Evolutionary conservation across 345 rosid species (phyloP).

Genomic region (Eucalyptus erythrocorys): DNA sequence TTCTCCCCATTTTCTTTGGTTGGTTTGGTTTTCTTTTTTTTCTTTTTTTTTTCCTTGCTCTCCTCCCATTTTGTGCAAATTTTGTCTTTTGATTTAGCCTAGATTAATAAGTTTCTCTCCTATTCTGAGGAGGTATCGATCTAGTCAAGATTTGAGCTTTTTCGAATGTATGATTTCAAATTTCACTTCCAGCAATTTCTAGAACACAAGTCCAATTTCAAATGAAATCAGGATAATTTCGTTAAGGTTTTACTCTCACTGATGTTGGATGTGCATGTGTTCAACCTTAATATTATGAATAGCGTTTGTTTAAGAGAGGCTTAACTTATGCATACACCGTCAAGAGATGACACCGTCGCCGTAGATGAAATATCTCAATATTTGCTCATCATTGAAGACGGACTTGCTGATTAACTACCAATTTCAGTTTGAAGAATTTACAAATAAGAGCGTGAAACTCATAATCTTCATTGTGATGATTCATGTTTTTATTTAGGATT

Average conservation of each 20-base stretch:
- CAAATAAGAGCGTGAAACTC: accelerated
- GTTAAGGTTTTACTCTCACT: background rate
- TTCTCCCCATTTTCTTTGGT: background rate
- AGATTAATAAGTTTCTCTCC: background rate
- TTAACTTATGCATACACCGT: accelerated
- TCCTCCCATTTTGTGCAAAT: background rate
- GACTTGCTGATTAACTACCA: accelerated
- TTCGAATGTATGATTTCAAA: too few relatives aligned
- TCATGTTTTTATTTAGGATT: background rate
- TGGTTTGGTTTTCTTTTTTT: background rate
- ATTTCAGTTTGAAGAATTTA: background rate
- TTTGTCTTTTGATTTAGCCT: background rate
- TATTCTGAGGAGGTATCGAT: background rate
- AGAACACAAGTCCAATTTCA: too few relatives aligned
- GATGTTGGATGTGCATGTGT: accelerated
- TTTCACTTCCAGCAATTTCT: too few relatives aligned
- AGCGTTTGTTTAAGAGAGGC: accelerated
- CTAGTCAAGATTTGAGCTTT: too few relatives aligned
- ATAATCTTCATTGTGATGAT: background rate
- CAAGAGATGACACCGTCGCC: accelerated
- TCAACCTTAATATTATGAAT: accelerated
- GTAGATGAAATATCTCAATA: too few relatives aligned
- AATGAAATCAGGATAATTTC: accelerated
- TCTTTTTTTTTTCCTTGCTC: background rate
- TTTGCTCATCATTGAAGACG: background rate